Evolutionary conservation across 805 yeast genomes (phyloP), one percentile per base, ranked within the genome.

Genomic region (Metschnikowia lachancei): DNA sequence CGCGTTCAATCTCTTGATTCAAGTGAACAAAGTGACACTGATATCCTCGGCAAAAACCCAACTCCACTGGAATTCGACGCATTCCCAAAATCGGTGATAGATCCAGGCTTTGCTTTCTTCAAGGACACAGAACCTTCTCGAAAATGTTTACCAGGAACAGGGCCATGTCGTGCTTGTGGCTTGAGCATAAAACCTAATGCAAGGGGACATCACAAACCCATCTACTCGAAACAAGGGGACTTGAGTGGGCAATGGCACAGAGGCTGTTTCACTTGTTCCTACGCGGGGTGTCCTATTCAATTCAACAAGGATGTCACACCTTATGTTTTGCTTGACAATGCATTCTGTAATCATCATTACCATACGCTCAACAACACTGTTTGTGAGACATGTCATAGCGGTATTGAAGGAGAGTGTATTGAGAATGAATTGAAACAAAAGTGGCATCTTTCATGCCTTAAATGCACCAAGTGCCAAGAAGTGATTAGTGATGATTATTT

Each of bases 231-330:
- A 55, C 87, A 86, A 45, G 86, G 83, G n/a, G 90, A 83, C 58
- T 68, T 86, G 38, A 78, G 88, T 1, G 98, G 97, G 0, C 92
- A 90, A 62, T 94, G 98, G 98, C 99, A 94, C 62, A 75, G 95
- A 33, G 66, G 74, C 13, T 94, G 99, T 62, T 92, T 94, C 71
- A 69, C 70, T 12, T 94, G 99, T 70, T 66, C 74, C 16, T 56
- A 63, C 47, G 56, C 51, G 1, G 65, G 72, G 11, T 92, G 98
- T 68, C 65, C 65, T 8, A 60, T 73, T 1, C 65, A 64, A 32
- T 86, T 87, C 65, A 74, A 72, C 52, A 85, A 81, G 57, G 74
- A 77, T 11, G 77, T 78, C 14, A 78, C 80, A 20, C 83, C 90
- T 56, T 94, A 91, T 63, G 96, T 87, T 6, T 74, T 81, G 35